Base-by-base conservation (phyloP, 2,329 filamentous ascomycete genomes). In the Proliferodiscus dingleyae region DNA sequence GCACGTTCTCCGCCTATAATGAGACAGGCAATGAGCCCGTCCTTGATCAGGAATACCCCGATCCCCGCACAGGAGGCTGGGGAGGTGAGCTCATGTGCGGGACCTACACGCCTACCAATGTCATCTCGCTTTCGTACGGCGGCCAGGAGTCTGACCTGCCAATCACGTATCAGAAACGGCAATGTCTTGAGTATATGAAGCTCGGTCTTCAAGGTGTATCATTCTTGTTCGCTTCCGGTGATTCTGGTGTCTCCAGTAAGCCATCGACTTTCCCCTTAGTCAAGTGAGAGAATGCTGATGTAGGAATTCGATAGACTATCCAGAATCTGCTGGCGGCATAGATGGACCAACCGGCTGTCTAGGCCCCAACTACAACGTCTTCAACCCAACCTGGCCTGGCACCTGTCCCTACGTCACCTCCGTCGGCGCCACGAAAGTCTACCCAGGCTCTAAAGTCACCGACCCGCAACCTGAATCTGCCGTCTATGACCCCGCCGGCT, bases 81-180 rank as follows among this genome's bases (percentile, higher is more conserved):
- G 10, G 9, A 16, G 52, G 52, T 3, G 3, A 1, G 61, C 62
- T 66, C 9, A 66, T 70, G 50, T 55, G 45, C 54, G 68, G 18
- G 57, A 61, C n/a, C 37, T 60, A 15, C 52, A 53, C 37, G 24
- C 59, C n/a, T 71, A 75, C 76, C 5, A 77, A 77, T 50, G 75
- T 80, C 5, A 72, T 78, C 51, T 71, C 68, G 28, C 71, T 80
- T 52, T 74, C 71, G 13, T 78, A 78, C 56, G 74, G 73, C 30
- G 71, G 70, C 26, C 67, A 71, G 37, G 77, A 81, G 61, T 63
- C 66, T 8, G 71, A 73, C 30, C 64, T 79, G 11, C 75, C 77
- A 0, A 62, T 68, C 5, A 67, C 65, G 48, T 81, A 81, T 60
- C 72, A 78, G 58, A 66, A 73, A 52, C 67, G 71, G 5, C 71